Evolutionary conservation across 2,329 filamentous ascomycete genomes (phyloP).

Genomic region (Rutstroemia sp.): DNA sequence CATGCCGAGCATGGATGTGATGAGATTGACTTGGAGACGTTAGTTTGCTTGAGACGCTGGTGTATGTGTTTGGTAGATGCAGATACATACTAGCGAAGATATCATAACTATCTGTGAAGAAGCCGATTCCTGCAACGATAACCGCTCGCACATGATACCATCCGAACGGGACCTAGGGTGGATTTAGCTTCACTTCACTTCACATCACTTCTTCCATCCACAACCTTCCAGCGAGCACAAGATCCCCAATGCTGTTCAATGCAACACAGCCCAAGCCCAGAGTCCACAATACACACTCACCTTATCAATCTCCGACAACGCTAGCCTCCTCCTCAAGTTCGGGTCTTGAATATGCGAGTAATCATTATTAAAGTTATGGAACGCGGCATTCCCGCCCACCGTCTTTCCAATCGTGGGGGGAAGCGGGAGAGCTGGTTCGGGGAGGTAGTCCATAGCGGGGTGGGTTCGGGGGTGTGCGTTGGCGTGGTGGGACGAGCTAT

Average conservation of each 20-base stretch:
- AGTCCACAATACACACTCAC: slow-evolving; percentile 28
- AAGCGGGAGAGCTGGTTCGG: slow-evolving; percentile 19
- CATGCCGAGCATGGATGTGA: slow-evolving; percentile 64
- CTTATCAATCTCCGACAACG: slow-evolving; percentile 52
- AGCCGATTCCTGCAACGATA: slow-evolving; percentile 71
- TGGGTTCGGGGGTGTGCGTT: neutral
- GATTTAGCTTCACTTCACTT: neutral
- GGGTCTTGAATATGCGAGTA: slow-evolving; percentile 58
- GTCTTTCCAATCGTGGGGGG: slow-evolving; percentile 30
- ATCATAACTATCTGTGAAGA: slow-evolving; percentile 76
- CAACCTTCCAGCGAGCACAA: neutral
- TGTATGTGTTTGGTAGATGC: neutral
- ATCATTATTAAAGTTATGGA: slow-evolving; percentile 57
- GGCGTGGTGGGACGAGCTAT: no score
- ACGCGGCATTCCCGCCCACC: slow-evolving; percentile 58
- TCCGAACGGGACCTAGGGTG: slow-evolving; percentile 52
- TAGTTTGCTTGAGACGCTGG: neutral
- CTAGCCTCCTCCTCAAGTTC: slow-evolving; percentile 67
- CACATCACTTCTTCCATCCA: neutral
- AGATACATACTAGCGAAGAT: slow-evolving; percentile 56
- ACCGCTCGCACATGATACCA: slow-evolving; percentile 70
- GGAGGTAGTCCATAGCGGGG: slow-evolving; percentile 18
- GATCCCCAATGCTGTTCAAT: neutral
- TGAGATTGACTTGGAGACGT: slow-evolving; percentile 47
- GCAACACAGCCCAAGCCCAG: slow-evolving; percentile 38